Evolutionary conservation across 352 stramenopile genomes (phyloP).

Genomic region (Phytopythium chamaehyphon): DNA sequence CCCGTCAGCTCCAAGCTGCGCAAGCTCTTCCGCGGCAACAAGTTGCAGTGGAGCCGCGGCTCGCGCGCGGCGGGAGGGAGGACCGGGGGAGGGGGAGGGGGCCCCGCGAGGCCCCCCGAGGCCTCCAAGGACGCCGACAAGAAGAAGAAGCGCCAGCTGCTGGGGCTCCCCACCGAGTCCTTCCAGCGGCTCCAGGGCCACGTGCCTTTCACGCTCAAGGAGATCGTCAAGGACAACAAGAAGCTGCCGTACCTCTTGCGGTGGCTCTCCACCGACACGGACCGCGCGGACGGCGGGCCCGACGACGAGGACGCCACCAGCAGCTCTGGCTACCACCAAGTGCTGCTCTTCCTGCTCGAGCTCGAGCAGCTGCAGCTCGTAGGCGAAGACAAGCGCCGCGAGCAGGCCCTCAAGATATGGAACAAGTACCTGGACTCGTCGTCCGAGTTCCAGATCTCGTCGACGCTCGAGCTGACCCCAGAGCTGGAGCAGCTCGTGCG

Average conservation of each 20-base stretch:
- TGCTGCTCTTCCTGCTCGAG: constrained; percentile 80
- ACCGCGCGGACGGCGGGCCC: constrained; percentile 26
- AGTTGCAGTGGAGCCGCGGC: constrained; percentile 48
- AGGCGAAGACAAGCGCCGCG: constrained; percentile 51
- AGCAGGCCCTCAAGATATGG: constrained; percentile 82
- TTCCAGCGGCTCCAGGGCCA: constrained; percentile 75
- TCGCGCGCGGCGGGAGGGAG: not conserved
- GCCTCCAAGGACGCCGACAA: constrained; percentile 23
- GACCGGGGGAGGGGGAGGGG: not conserved
- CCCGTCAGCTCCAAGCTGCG: constrained; percentile 75
- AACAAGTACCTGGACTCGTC: constrained; percentile 80
- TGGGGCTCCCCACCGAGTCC: constrained; percentile 47
- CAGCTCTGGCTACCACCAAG: constrained; percentile 62
- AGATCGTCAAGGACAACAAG: constrained; percentile 85
- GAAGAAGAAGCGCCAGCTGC: constrained; percentile 44
- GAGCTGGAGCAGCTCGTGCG: constrained; percentile 75
- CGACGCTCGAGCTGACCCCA: constrained; percentile 71
- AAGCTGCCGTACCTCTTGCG: constrained; percentile 79
- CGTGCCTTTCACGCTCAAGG: constrained; percentile 77
- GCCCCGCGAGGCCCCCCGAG: not conserved
- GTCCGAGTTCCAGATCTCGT: constrained; percentile 82
- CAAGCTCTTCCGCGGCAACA: constrained; percentile 66
- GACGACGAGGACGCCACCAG: constrained; percentile 29
- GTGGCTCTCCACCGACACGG: constrained; percentile 63
- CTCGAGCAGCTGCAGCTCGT: constrained; percentile 78